Base-by-base conservation (phyloP, 345 rosid species). In the Draba incana region DNA sequence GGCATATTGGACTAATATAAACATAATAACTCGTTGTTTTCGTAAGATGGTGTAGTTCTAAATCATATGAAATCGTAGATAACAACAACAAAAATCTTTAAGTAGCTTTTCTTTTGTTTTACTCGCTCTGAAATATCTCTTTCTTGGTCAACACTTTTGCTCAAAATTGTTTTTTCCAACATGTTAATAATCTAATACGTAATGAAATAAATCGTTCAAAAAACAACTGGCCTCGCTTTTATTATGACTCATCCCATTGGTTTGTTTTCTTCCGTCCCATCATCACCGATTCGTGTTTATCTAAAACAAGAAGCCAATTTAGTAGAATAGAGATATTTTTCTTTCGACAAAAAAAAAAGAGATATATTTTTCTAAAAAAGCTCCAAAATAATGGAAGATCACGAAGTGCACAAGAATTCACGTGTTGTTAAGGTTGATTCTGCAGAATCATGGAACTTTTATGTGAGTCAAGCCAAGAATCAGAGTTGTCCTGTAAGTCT, bases 401-500 rank as follows among this genome's bases (percentile, higher is more conserved):
- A 70, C 42, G 87, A 81, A 43, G 79, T 61, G 50, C 92, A 78
- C 47, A 78, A 33, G 61, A 81, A 76, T 62, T 75, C 86, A 15
- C 81, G 92, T 70, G 88, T 81, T 55, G 73, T 84, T 42, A 84
- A 82, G 69, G 75, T 93, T 8, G 88, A 82, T 16, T 86, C 96
- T 6, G 63, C 64, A 48, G 83, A 86, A 68, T 78, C 92, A 51
- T 91, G 99, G 96, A 86, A 85, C 13, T 75, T 71, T 51, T 85
- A 70, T 79, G 65, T 86, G 25, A 70, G 75, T 64, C 93, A 80
- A 78, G 90, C 93, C 61, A 84, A 75, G 72, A 78, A 43, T 66
- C 92, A 84, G 46, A 80, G 64, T 64, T 81, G 83, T 77, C 88
- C 96, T 53, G 97, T 91, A 80, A 72, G 90, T 71, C 37, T 57